Base-by-base conservation (phyloP, 169 alveolate species). In the Plasmodium ovale region DNA sequence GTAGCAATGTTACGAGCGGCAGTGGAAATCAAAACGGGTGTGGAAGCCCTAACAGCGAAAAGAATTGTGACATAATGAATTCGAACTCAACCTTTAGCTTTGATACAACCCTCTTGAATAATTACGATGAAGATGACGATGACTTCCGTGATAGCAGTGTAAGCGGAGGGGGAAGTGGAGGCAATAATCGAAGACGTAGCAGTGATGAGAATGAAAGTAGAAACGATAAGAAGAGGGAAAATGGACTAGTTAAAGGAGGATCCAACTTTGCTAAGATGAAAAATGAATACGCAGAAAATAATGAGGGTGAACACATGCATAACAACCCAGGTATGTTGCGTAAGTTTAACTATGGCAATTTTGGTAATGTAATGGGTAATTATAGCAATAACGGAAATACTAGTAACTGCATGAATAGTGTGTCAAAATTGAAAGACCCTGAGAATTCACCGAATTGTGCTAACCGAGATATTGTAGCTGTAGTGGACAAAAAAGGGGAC, bases 121-220 rank as follows among this genome's bases (percentile, higher is more conserved):
- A 33, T 6, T 69, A 42, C 21, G 82, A 69, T 12, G 65, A 69
- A 33, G 42, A 72, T 21, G 70, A 72, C 6, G 35, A 72, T n/a
- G 59, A 56, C n/a, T 27, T 10, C 25, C 21, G 6, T 23, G n/a
- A n/a, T n/a, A n/a, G n/a, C n/a, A n/a, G n/a, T n/a, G n/a, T n/a
- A n/a, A n/a, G n/a, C n/a, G n/a, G n/a, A n/a, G n/a, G n/a, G n/a
- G n/a, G n/a, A n/a, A n/a, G n/a, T n/a, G n/a, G n/a, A n/a, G 44
- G 31, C 1, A 58, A 7, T 9, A 51, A 71, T 19, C 27, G 51
- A 2, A 21, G 7, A 12, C 16, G 6, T 2, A 49, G 51, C 14
- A 12, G 14, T 6, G 25, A 19, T n/a, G 7, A 31, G 7, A 54
- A 19, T 54, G 14, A 23, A 7, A 10, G 6, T 10, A 51, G 44